A percentile compares a stretch with the other conserved stretches of the same genome.
Evolutionary conservation across 2,329 filamentous ascomycete genomes (phyloP).

Genomic region (Celoporthe dispersa): DNA sequence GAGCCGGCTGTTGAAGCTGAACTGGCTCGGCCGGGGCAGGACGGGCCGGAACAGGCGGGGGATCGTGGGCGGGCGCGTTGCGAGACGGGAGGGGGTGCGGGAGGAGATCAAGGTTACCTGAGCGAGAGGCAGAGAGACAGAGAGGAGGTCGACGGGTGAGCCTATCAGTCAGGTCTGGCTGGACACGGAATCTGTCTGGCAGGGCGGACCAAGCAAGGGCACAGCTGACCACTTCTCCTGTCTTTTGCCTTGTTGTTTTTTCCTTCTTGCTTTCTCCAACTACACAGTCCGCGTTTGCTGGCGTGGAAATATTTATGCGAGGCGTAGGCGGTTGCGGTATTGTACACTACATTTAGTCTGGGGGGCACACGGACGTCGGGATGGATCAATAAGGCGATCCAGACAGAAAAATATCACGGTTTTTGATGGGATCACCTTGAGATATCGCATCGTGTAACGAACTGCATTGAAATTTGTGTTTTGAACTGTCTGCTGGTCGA

Average conservation of each 20-base stretch:
- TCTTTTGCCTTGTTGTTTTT: not conserved
- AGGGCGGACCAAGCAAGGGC: not conserved
- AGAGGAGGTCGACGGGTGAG: not conserved
- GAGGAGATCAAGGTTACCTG: conserved; percentile 8
- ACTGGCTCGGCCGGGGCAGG: conserved; percentile 90
- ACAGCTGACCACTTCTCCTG: not conserved
- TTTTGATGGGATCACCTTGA: not conserved
- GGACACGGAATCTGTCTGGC: not conserved
- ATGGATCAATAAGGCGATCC: not conserved
- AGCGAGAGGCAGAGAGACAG: not conserved
- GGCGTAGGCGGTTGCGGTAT: conserved; percentile 4
- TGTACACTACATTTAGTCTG: not conserved
- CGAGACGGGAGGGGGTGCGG: conserved; percentile 40
- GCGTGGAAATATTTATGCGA: not conserved
- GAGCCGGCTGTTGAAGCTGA: conserved; percentile 87
- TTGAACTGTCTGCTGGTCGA: not conserved
- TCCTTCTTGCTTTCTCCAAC: not conserved
- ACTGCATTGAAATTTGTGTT: not conserved
- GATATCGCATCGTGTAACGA: not conserved
- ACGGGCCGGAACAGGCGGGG: conserved; percentile 89
- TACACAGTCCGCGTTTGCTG: not conserved
- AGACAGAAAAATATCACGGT: not conserved
- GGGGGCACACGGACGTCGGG: not conserved
- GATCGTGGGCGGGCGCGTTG: conserved; percentile 74
- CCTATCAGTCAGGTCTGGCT: not conserved